A percentile compares a stretch with the other conserved stretches of the same genome.
phyloP scores from a whole-genome alignment of 306 rosid species.

The Trifolium pratense region DNA sequence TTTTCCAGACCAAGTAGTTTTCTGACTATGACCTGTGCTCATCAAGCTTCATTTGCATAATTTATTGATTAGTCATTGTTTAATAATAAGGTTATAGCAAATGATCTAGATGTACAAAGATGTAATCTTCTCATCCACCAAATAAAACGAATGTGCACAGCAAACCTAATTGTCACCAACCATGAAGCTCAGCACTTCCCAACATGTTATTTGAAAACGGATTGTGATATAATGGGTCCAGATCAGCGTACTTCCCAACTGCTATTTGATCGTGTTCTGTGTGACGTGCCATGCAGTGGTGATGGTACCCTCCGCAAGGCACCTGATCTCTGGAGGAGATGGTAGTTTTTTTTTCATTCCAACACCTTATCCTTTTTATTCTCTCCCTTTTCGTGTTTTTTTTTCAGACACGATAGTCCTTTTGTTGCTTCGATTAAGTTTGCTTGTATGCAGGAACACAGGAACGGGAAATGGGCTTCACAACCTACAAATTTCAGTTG shows the following conservation, averaged over 20 bases:
- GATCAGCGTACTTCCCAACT: slow-evolving; percentile 54
- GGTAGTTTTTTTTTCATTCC: slow-evolving; percentile 54
- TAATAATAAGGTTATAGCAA: slow-evolving; percentile 82
- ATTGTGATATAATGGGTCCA: slow-evolving; percentile 41
- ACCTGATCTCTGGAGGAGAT: slow-evolving; percentile 97
- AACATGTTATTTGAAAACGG: slow-evolving; percentile 64
- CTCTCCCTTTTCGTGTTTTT: neutral
- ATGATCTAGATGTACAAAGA: slow-evolving; percentile 94
- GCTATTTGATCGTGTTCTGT: slow-evolving; percentile 82
- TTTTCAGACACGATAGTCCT: slow-evolving; percentile 3
- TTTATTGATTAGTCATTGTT: slow-evolving; percentile 34
- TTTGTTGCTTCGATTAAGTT: slow-evolving; percentile 33
- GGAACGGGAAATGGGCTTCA: slow-evolving; percentile 88
- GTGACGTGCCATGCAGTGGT: slow-evolving; percentile 98
- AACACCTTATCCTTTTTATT: neutral
- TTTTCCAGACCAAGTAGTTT: slow-evolving; percentile 20
- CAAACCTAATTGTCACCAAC: slow-evolving; percentile 89
- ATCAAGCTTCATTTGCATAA: slow-evolving; percentile 36
- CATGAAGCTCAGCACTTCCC: slow-evolving; percentile 98
- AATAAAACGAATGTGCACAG: slow-evolving; percentile 90
- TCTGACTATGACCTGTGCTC: slow-evolving; percentile 23
- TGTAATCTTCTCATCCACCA: slow-evolving; percentile 98
- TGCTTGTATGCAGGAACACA: slow-evolving; percentile 65
- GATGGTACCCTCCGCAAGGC: slow-evolving; percentile 99
- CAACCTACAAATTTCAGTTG: slow-evolving; percentile 81